A percentile compares a stretch with the other conserved stretches of the same genome.
Conservation (phyloP, 1,284 basidiomycete species). For the Quambalaria eucalypti region DNA sequence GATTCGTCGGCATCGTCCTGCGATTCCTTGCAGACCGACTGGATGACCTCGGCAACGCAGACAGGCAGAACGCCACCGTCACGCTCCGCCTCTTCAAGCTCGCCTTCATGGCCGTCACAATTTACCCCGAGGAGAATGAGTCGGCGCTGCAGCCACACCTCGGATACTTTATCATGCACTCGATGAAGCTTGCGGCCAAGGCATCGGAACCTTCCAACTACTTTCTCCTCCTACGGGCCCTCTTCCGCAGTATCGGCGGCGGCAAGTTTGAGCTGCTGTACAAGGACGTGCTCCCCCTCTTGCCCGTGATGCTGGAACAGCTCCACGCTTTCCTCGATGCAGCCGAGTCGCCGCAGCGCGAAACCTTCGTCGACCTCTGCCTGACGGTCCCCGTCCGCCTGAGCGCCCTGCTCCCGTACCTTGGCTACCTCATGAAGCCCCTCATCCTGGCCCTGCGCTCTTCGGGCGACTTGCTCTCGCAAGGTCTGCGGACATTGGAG, state of each 20-base stretch:
- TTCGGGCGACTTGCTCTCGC: conserved; percentile 75
- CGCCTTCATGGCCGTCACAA: conserved; percentile 80
- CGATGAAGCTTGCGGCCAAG: conserved; percentile 85
- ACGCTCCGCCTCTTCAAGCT: conserved; percentile 91
- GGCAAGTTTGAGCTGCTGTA: conserved; percentile 91
- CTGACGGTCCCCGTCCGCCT: conserved; percentile 91
- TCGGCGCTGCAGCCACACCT: conserved; percentile 84
- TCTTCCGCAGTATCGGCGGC: conserved; percentile 97
- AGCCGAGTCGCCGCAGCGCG: conserved; percentile 36
- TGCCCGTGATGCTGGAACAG: conserved; percentile 94
- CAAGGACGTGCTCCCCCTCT: conserved; percentile 88
- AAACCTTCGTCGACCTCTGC: conserved; percentile 80
- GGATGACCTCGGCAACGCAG: conserved; percentile 73
- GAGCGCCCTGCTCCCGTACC: conserved; percentile 89
- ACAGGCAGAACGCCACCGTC: conserved; percentile 61
- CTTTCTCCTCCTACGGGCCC: conserved; percentile 81
- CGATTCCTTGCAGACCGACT: conserved; percentile 74
- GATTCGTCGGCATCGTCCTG: conserved; percentile 84
- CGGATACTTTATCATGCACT: conserved; percentile 90
- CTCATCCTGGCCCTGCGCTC: conserved; percentile 80
- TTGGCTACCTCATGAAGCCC: conserved; percentile 93
- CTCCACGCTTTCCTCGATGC: conserved; percentile 57
- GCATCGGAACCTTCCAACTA: conserved; percentile 85
- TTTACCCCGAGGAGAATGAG: conserved; percentile 73
- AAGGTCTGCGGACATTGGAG: conserved; percentile 91